phyloP scores from a whole-genome alignment of 805 yeast species.

The Ogataea siamensis region DNA sequence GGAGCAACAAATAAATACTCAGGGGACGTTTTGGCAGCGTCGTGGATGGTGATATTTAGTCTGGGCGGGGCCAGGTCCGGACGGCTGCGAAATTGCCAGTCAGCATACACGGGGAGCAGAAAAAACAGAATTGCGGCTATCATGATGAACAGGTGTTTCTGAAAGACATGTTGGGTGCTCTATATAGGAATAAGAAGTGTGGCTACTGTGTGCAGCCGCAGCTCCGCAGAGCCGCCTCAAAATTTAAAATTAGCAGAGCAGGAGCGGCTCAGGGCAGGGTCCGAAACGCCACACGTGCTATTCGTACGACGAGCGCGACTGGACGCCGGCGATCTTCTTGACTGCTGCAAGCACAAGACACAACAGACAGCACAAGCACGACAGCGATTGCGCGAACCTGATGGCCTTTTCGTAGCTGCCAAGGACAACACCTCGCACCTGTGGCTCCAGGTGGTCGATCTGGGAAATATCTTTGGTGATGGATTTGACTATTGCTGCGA shows the following conservation, averaged over 20 bases:
- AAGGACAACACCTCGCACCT: constrained; percentile 23
- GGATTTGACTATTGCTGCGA: constrained; percentile 20
- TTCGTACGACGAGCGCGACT: constrained; percentile 1
- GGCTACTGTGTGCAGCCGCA: neutral
- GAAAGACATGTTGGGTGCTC: too few relatives aligned
- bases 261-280: too few relatives aligned
- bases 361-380: constrained; percentile 8
- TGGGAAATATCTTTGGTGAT: constrained; percentile 28
- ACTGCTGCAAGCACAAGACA: constrained; percentile 6
- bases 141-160: too few relatives aligned
- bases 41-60: constrained; percentile 34
- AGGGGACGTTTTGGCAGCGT: constrained; percentile 23
- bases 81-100: constrained; percentile 35
- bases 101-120: constrained; percentile 24
- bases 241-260: too few relatives aligned
- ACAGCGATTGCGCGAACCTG: constrained; percentile 26
- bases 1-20: constrained; percentile 38
- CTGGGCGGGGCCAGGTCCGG: constrained; percentile 37
- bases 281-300: neutral
- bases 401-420: constrained; percentile 31
- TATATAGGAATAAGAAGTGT: constrained; percentile 1
- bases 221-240: too few relatives aligned
- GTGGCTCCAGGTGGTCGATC: constrained; percentile 19
- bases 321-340: constrained; percentile 1
- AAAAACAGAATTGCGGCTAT: constrained; percentile 1